Evolutionary conservation across 805 yeast species (phyloP), one percentile per base, ranked within the genome.

Genomic region (Ogataea paradorogensis): DNA sequence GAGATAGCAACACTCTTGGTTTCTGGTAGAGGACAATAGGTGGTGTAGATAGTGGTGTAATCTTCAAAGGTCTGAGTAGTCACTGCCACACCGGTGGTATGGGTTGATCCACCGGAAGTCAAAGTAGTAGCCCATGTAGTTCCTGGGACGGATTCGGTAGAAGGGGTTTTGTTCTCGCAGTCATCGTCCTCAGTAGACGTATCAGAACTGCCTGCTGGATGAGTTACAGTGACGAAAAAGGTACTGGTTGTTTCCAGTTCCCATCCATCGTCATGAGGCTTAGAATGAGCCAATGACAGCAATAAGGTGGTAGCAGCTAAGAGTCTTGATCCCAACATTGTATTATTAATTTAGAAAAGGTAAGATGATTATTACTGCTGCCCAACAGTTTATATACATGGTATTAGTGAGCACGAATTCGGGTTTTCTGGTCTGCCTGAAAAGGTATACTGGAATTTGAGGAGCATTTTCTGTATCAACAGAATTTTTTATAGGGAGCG

Each of bases 1-100:
- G n/a, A n/a, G n/a, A n/a, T n/a, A n/a, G n/a, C n/a, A n/a, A n/a
- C n/a, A n/a, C n/a, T n/a, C n/a, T n/a, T n/a, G 15, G 35, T 25
- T n/a, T 33, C 33, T 25, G 42, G 39, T 25, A 34, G 21, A 14
- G 43, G 43, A 27, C 43, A 40, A 32, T 34, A 40, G 14, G 43
- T 40, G 13, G 39, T 40, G 27, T 14, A 30, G 26, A 31, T 25
- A 9, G 39, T 40, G 27, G 39, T 40, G 23, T 15, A 23, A 8
- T 30, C 26, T 22, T 32, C 36, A 27, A 30, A 30, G 11, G 35
- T 40, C 15, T 30, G 21, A 14, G 39, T 40, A 14, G 36, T 34
- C 22, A 15, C 32, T 13, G 15, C 27, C 13, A 33, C 35, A 14
- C 44, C 44, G 13, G 44, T 40, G 35, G 42, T 42, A 35, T 28